Evolutionary conservation across 176 grass and related monocot genomes (phyloP).

Genomic region (barley (Hordeum vulgare)): MorexV3_pseudomolecules_assembly NC_058518.1:40067053-40067552

Average conservation of each 20-base stretch:
- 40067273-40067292: neutral
- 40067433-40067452: neutral
- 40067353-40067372: conserved; percentile 34
- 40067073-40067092: neutral
- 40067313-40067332: conserved; percentile 58
- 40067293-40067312: conserved; percentile 41
- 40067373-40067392: conserved; percentile 26
- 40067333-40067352: conserved; percentile 38
- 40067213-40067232: neutral
- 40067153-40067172: conserved; percentile 17
- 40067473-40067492: neutral
- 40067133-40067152: neutral
- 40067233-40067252: neutral
- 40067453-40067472: neutral
- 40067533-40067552: neutral
- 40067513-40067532: neutral
- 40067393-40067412: neutral
- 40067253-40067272: neutral
- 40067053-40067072: neutral
- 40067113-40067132: neutral
- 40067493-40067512: too few relatives aligned
- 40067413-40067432: neutral
- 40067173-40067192: too few relatives aligned
- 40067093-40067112: neutral
- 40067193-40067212: neutral